Evolutionary conservation across 768 basidiomycete genomes (phyloP), one percentile per base, ranked within the genome.

Genomic region (Tubosaeta sp.): DNA sequence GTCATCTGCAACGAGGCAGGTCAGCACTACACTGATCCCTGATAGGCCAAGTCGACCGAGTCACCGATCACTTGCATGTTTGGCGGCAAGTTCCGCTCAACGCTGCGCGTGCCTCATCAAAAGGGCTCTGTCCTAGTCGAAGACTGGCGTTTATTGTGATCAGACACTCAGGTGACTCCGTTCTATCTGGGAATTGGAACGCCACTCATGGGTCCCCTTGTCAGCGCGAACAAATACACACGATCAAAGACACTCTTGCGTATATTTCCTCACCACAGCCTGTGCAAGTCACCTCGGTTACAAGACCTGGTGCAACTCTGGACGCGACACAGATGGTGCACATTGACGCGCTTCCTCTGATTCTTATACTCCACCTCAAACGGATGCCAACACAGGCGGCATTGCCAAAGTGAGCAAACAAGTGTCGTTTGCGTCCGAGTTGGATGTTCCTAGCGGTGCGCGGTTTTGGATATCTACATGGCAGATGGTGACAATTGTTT

Each of bases 61-160:
- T 90, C 91, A 3, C 88, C 94, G 0, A 88, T 99, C 48, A 90
- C 91, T 0, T 76, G 87, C 25, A 89, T 99, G 53, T 99, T 99
- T 60, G 92, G 94, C 26, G 95, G 95, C 32, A 91, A 90, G 64
- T 87, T 94, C 71, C 83, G 93, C n/a, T 89, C 90, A 22, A 86
- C 90, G 1, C 74, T 97, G 3, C 81, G 82, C 35, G 85, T 85
- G 6, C 91, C 91, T 1, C 83, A 86, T 12, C 84, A 90, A 61
- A 85, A 85, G 58, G 95, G 97, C 63, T 89, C 87, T 1, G 85
- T 90, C 25, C 82, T 91, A 25, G 79, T 95, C 14, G 95, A 98
- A 68, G 94, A 94, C 48, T 98, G 94, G 85, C 81, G 92, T 54
- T 85, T 88, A 7, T 68, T 99, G 16, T 78, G 89, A 54, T 73